Evolutionary conservation across 805 yeast species (phyloP), one percentile per base, ranked within the genome.

Genomic region (Yamadazyma sp.): DNA sequence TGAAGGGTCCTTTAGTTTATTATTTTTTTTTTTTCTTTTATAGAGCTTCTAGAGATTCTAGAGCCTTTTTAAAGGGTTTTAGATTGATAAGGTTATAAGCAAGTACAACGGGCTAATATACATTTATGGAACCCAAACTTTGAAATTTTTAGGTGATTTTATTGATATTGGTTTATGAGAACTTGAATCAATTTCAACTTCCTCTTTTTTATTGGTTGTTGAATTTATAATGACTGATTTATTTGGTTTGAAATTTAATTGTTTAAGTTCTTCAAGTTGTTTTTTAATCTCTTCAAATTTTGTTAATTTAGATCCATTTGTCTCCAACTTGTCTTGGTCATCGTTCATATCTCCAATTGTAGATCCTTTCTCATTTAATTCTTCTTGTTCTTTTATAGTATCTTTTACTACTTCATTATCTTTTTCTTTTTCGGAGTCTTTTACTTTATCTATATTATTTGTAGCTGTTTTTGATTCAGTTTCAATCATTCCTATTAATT

Each of bases 61-160:
- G n/a, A n/a, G n/a, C n/a, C n/a, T n/a, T n/a, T n/a, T n/a, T n/a
- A n/a, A n/a, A n/a, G n/a, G n/a, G n/a, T n/a, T n/a, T n/a, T n/a
- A n/a, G n/a, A n/a, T n/a, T n/a, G n/a, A n/a, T n/a, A n/a, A n/a
- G n/a, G n/a, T n/a, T n/a, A n/a, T n/a, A n/a, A n/a, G n/a, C n/a
- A n/a, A n/a, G n/a, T n/a, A n/a, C n/a, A n/a, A n/a, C n/a, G n/a
- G n/a, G n/a, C n/a, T n/a, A n/a, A n/a, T n/a, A n/a, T n/a, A n/a
- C n/a, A n/a, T n/a, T 42, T 48, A 66, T 21, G 71, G 72, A 14
- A 58, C 71, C 73, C 73, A 68, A 11, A 68, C 63, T 47, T 65
- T 66, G 46, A 65, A 68, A 12, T 61, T 48, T 44, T 62, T 69
- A 2, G 73, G 72, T n/a, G 62, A 48, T 33, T 58, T 59, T 23